Percentiles rank a stretch among this genome's conserved stretches.
These are phyloP conservation scores for Podaxis sp. DNA, from an alignment of 768 basidiomycete genomes.

Conservation along the genomic window DNA sequence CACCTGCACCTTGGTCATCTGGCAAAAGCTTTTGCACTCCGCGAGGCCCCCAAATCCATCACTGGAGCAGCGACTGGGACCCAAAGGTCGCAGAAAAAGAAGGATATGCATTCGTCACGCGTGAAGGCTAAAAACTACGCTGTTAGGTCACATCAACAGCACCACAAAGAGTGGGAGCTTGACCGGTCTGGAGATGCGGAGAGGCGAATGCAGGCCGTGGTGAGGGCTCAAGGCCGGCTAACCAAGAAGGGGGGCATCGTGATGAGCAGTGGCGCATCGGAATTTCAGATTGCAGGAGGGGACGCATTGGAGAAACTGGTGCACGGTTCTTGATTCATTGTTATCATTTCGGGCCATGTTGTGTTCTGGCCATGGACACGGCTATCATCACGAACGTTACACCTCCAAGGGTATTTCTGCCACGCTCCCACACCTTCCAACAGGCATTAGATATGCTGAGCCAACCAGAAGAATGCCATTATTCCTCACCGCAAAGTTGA, in stretches of 20 bases:
- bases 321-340: slow-evolving; percentile 14
- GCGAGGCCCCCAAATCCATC: slow-evolving; percentile 70
- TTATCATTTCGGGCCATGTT: not conserved
- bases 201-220: slow-evolving; percentile 80
- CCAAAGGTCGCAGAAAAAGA: slow-evolving; percentile 12
- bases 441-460: not conserved
- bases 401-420: not conserved
- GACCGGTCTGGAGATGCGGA: slow-evolving; percentile 57
- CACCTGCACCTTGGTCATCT: slow-evolving; percentile 93
- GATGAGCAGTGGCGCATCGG: slow-evolving; percentile 59
- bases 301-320: slow-evolving; percentile 60
- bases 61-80: slow-evolving; percentile 21
- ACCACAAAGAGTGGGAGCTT: slow-evolving; percentile 33
- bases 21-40: slow-evolving; percentile 87
- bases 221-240: slow-evolving; percentile 77
- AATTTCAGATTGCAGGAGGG: slow-evolving; percentile 76
- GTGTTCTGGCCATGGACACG: not conserved
- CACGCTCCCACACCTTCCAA: slow-evolving; percentile 1
- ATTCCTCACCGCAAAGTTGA: not conserved
- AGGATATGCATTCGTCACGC: slow-evolving; percentile 11
- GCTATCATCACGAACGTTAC: not conserved
- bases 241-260: slow-evolving; percentile 78
- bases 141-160: slow-evolving; percentile 17
- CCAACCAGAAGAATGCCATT: slow-evolving; percentile 8
- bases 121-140: slow-evolving; percentile 16